Conservation (phyloP, 305 asterid genomes). For the Solanum chacoense region DNA sequence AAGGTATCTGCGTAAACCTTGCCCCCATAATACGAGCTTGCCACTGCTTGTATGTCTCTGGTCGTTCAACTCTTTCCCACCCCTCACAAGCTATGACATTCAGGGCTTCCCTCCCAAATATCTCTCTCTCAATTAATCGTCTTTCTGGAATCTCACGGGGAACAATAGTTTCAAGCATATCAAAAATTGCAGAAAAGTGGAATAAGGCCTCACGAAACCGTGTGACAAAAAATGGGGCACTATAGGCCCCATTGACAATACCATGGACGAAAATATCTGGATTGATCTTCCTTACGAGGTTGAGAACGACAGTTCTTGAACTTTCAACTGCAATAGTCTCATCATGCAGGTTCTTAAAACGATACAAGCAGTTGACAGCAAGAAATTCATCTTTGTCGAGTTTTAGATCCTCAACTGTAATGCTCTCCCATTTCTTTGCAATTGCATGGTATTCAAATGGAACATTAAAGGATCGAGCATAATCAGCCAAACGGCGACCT, state of each 20-base stretch:
- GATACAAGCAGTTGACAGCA: conserved; percentile 23
- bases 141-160: conserved; percentile 27
- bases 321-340: conserved; percentile 23
- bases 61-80: conserved; percentile 35
- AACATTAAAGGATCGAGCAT: conserved; percentile 21
- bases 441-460: conserved; percentile 34
- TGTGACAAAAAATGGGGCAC: conserved; percentile 30
- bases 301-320: conserved; percentile 22
- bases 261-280: conserved; percentile 33
- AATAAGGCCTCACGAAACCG: conserved; percentile 35
- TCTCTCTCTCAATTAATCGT: conserved; percentile 27
- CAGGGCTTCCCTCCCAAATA: conserved; percentile 34
- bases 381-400: conserved; percentile 28
- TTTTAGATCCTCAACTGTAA: conserved; percentile 26
- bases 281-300: conserved; percentile 19
- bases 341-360: conserved; percentile 27
- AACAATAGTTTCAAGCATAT: conserved; percentile 28
- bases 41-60: conserved; percentile 44
- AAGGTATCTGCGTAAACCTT: conserved; percentile 24
- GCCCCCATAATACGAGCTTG: conserved; percentile 26
- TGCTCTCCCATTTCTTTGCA: conserved; percentile 35
- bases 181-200: conserved; percentile 33
- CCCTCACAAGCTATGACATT: conserved; percentile 44
- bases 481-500: conserved; percentile 30
- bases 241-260: conserved; percentile 25